Conservation (phyloP, 371 early-diverging fungal species). For the Apophysomyces elegans region DNA sequence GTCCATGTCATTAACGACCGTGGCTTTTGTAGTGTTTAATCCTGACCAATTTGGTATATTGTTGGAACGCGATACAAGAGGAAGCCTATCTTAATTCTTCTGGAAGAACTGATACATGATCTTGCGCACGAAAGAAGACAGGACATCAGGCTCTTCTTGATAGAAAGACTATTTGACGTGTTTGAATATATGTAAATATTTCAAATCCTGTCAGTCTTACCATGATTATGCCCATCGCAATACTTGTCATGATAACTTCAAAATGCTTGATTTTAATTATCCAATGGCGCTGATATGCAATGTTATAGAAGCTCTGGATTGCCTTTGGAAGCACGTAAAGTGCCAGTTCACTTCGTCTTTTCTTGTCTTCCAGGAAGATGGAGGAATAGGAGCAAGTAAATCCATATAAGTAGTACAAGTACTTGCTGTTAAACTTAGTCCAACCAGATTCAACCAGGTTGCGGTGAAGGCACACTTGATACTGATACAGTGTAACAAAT, state of each 20-base stretch:
- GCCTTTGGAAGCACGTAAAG: slow-evolving; percentile 74
- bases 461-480: slow-evolving; percentile 66
- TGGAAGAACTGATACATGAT: slow-evolving; percentile 62
- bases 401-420: slow-evolving; percentile 67
- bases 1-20: no score
- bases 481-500: slow-evolving; percentile 64
- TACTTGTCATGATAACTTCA: slow-evolving; percentile 57
- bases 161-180: slow-evolving; percentile 55
- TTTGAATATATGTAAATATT: background rate
- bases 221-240: slow-evolving; percentile 60
- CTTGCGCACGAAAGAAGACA: slow-evolving; percentile 61
- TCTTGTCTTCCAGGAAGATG: slow-evolving; percentile 73
- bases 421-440: slow-evolving; percentile 54
- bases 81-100: slow-evolving; percentile 41
- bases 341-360: slow-evolving; percentile 69
- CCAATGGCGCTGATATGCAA: slow-evolving; percentile 60
- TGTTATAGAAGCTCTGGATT: slow-evolving; percentile 58
- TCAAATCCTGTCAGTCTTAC: slow-evolving; percentile 23
- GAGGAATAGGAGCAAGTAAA: slow-evolving; percentile 55
- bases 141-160: slow-evolving; percentile 64
- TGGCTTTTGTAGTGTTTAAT: no score
- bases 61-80: no score
- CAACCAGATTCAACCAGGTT: slow-evolving; percentile 50
- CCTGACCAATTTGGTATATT: no score
- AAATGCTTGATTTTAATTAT: slow-evolving; percentile 61